Evolutionary conservation across 768 basidiomycete species (phyloP), one percentile per base, ranked within the genome.

Genomic region (Leucocoprinus leucothites): DNA sequence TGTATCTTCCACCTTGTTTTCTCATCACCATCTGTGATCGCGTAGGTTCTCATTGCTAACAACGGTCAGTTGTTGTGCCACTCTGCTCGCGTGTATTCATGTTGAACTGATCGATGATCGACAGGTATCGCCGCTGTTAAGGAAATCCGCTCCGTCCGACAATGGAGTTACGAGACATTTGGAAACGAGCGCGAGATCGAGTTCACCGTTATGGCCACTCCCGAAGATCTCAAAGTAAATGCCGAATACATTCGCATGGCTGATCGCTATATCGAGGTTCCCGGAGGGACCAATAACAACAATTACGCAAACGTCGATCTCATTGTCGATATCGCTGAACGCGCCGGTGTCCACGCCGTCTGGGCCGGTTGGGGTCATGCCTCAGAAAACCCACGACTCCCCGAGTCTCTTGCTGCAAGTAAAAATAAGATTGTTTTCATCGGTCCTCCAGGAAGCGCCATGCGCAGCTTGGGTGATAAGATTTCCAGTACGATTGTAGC

Each of bases 281-380:
- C 97, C 18, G 97, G 97, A 57, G 97, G 97, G 58, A 84, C 89
- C 18, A 99, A 99, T 71, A 99, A 98, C 80, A 94, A 98, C 81
- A 98, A 99, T 72, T 98, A 98, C 66, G 97, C 97, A 62, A 99
- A 99, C 69, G 97, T 99, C 64, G 97, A 99, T 66, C 87, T 97
- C 65, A 98, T 99, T 65, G 91, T 98, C 56, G 97, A 99, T 67
- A 86, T 99, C 55, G 97, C 97, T 41, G 95, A 99, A 73, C 87
- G 97, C 61, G 82, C 94, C 19, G 97, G 94, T 28, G 97, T 98
- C 1, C 97, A 99, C 66, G 97, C 97, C 42, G 97, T 99, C 22
- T 99, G 97, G 97, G 97, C 97, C 34, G 97, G 97, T 55, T 99
- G 97, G 97, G 97, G 97, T 48, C 97, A 99, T 71, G 97, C 97